Percentiles rank a stretch among this genome's conserved stretches.
These are phyloP conservation scores for Helotiales sp. DNA, from an alignment of 2,329 filamentous ascomycete species.

Conservation along the genomic window DNA sequence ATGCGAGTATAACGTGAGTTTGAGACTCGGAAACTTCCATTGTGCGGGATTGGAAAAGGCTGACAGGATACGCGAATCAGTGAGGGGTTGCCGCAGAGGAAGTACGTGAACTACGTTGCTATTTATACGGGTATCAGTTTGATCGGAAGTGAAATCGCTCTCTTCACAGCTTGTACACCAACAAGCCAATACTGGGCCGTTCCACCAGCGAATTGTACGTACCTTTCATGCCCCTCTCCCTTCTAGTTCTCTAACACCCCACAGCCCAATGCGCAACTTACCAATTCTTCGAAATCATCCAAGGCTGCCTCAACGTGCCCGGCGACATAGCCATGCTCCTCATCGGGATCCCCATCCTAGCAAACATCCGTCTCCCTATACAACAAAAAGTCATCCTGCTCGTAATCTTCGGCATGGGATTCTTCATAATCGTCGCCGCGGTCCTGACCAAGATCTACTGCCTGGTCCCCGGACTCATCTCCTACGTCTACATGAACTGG, in stretches of 20 bases:
- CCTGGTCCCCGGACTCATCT: slow-evolving; percentile 43
- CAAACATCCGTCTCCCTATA: slow-evolving; percentile 48
- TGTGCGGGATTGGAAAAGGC: no score
- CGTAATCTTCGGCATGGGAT: slow-evolving; percentile 55
- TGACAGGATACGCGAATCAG: no score
- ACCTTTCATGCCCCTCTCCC: background rate
- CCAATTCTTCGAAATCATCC: slow-evolving; percentile 52
- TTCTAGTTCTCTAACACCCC: background rate
- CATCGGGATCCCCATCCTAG: slow-evolving; percentile 53
- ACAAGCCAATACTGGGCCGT: slow-evolving; percentile 54
- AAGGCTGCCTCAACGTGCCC: slow-evolving; percentile 54
- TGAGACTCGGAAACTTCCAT: no score
- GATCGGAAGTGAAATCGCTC: slow-evolving; percentile 50
- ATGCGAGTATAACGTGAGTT: slow-evolving; percentile 33
- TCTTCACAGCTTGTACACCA: slow-evolving; percentile 53
- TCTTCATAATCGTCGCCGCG: slow-evolving; percentile 52
- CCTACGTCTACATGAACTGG: slow-evolving; percentile 47
- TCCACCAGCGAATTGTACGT: slow-evolving; percentile 48
- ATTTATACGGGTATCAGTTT: slow-evolving; percentile 50
- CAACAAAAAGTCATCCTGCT: slow-evolving; percentile 53
- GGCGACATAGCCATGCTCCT: slow-evolving; percentile 54
- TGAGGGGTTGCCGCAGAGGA: slow-evolving; percentile 5
- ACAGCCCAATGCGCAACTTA: slow-evolving; percentile 53
- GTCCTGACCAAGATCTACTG: slow-evolving; percentile 55
- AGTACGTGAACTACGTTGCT: slow-evolving; percentile 41